These are phyloP conservation scores for Crithidia sp. DNA, from an alignment of 208 protist genomes.

Conservation along the genomic window DNA sequence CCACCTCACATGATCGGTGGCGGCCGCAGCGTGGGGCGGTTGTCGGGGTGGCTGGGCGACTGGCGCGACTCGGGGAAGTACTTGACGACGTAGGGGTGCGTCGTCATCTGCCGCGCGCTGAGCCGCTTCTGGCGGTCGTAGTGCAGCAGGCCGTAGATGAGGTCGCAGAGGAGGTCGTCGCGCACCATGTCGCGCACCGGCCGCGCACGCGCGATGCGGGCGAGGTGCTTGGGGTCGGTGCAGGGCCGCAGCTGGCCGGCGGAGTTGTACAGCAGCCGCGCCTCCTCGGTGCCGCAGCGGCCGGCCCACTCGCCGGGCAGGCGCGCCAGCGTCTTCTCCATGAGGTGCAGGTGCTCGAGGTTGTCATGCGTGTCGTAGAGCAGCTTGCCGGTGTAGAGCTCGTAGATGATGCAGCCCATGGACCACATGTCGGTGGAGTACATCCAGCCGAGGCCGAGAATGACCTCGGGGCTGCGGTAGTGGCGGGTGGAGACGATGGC, in stretches of 20 bases:
- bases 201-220: slow-evolving; percentile 59
- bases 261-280: slow-evolving; percentile 57
- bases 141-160: slow-evolving; percentile 72
- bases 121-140: slow-evolving; percentile 77
- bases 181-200: slow-evolving; percentile 60
- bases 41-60: slow-evolving; percentile 68
- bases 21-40: slow-evolving; percentile 53
- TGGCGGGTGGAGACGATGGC: slow-evolving; percentile 47
- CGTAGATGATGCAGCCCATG: slow-evolving; percentile 84
- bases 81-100: slow-evolving; percentile 80
- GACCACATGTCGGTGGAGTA: slow-evolving; percentile 79
- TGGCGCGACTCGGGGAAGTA: slow-evolving; percentile 80
- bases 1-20: slow-evolving; percentile 43
- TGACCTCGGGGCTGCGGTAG: slow-evolving; percentile 79
- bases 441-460: slow-evolving; percentile 75
- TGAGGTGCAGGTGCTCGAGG: slow-evolving; percentile 81
- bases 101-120: slow-evolving; percentile 70
- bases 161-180: slow-evolving; percentile 61
- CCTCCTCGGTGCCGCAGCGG: slow-evolving; percentile 59
- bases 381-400: slow-evolving; percentile 74
- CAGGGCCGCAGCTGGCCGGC: slow-evolving; percentile 54
- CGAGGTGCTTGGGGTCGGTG: slow-evolving; percentile 67
- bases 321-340: slow-evolving; percentile 72
- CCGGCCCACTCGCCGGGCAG: slow-evolving; percentile 60
- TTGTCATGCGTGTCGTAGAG: slow-evolving; percentile 76